Base-by-base conservation (phyloP, 2,329 filamentous ascomycete species). In the Pestalotiopsis sp. region DNA sequence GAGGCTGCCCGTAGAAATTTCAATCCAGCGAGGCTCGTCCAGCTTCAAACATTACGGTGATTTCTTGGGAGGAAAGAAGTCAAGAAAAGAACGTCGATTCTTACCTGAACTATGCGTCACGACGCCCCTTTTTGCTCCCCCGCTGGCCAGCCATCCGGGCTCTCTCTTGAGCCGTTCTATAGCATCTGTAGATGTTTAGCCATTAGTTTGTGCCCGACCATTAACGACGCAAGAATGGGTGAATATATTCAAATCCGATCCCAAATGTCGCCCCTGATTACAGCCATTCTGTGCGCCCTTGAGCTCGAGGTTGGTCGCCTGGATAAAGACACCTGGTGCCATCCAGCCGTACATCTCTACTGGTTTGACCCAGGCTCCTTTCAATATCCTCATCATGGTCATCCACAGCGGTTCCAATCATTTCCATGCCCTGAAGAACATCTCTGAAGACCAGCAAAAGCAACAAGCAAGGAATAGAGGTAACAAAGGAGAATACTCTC, bases 31-130 rank as follows among this genome's bases (percentile, higher is more conserved):
- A 36, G 31, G 31, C 31, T 9, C 6, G 31, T 9, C 7, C 31
- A 36, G 31, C 1, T 31, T 2, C 31, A 9, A 1, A 31, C 11
- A 2, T 45, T 11, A 45, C 17, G 45, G 17, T 60, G 2, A 11
- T 59, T 27, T 3, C 25, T 5, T 9, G 20, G 20, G 13, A 27
- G 25, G 36, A 23, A 52, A n/a, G 11, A 14, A 59, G 12, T 6
- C 9, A 59, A 52, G 45, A 52, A 17, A 20, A n/a, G n/a, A n/a
- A 20, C 7, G 14, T 52, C 13, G 14, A 11, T 59, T 13, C 77
- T 72, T 81, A 95, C 94, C 94, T 77, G 91, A 94, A 78, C 93
- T 96, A 82, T 98, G 95, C 73, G 95, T 98, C 12, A 94, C 90
- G 7, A 98, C 94, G 0, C 95, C 95, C 77, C 84, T 89, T 75